These are phyloP conservation scores for Brettanomyces naardenensis DNA, from an alignment of 805 yeast genomes.

Conservation along the genomic window DNA sequence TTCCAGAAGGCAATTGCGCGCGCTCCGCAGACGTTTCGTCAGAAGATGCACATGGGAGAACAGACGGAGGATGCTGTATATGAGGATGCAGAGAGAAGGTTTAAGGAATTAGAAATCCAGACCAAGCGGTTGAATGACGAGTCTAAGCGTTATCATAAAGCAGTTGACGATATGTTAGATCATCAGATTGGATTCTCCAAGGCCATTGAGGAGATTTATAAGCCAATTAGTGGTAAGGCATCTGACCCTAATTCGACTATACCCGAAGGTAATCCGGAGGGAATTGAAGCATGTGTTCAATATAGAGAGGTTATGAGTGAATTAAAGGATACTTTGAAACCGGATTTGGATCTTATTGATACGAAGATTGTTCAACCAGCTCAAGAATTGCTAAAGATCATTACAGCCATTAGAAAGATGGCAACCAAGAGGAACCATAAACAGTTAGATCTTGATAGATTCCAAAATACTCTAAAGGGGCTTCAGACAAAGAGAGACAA, in stretches of 20 bases:
- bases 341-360: constrained; percentile 89
- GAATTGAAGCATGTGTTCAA: constrained; percentile 89
- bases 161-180: constrained; percentile 88
- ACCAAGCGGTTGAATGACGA: constrained; percentile 87
- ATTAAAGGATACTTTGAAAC: constrained; percentile 76
- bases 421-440: constrained; percentile 93
- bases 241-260: constrained; percentile 81
- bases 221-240: constrained; percentile 89
- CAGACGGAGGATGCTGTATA: constrained; percentile 80
- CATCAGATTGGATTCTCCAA: constrained; percentile 94
- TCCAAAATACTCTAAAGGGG: constrained; percentile 58
- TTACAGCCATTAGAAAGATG: constrained; percentile 83
- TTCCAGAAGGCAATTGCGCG: constrained; percentile 70
- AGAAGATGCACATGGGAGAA: constrained; percentile 84
- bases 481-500: constrained; percentile 77
- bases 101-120: constrained; percentile 83
- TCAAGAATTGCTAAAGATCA: constrained; percentile 77
- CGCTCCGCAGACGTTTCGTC: constrained; percentile 89
- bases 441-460: constrained; percentile 89
- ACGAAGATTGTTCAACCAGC: constrained; percentile 87
- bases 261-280: constrained; percentile 95
- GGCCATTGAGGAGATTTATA: constrained; percentile 91
- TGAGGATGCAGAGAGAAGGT: constrained; percentile 92
- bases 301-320: constrained; percentile 84
- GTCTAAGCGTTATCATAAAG: constrained; percentile 80